phyloP scores from a whole-genome alignment of 768 basidiomycete species.

The Cytidiella melzeri region DNA sequence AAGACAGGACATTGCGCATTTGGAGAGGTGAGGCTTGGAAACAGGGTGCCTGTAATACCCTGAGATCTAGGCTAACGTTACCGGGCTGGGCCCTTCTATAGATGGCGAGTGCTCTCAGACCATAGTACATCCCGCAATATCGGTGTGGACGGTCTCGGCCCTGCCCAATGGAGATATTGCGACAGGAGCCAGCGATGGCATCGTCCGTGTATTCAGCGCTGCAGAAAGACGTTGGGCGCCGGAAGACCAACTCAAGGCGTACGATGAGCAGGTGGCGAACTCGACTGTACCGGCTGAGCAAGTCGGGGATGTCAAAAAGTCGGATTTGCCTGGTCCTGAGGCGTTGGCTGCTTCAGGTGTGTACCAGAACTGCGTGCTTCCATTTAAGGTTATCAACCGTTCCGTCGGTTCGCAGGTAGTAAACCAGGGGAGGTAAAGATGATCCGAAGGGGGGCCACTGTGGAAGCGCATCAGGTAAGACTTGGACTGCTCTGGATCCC shows the following conservation, averaged over 20 bases:
- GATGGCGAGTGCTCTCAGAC: constrained; percentile 88
- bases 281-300: constrained; percentile 82
- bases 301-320: constrained; percentile 89
- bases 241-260: constrained; percentile 54
- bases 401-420: constrained; percentile 50
- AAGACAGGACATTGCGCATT: constrained; percentile 87
- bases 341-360: constrained; percentile 67
- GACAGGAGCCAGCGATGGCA: constrained; percentile 84
- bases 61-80: neutral
- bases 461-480: constrained; percentile 89
- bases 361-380: constrained; percentile 15
- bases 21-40: constrained; percentile 66
- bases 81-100: neutral
- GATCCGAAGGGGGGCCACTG: constrained; percentile 71
- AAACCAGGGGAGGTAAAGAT: constrained; percentile 93
- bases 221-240: constrained; percentile 69
- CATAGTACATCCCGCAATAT: constrained; percentile 89
- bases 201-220: constrained; percentile 81
- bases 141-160: constrained; percentile 90
- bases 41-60: neutral
- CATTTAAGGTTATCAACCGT: neutral
- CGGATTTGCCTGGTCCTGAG: constrained; percentile 84
- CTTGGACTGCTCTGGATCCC: neutral
- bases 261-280: constrained; percentile 69
- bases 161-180: constrained; percentile 91